Evolutionary conservation across 495 filamentous ascomycete species (phyloP).

Genomic region (Sordaria brevicollis): DNA sequence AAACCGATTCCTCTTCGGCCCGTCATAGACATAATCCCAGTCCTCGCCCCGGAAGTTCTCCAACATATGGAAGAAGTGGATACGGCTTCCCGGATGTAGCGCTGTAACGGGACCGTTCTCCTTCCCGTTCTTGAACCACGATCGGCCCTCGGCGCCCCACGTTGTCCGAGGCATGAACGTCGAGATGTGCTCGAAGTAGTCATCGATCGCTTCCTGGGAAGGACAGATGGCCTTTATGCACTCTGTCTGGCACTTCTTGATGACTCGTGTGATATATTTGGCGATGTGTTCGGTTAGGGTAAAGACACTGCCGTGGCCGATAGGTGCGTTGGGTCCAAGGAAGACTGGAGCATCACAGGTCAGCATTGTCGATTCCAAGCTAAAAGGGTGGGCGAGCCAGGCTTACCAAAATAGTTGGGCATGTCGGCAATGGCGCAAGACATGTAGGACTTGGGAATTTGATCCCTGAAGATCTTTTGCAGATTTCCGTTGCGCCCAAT

Average conservation of each 20-base stretch:
- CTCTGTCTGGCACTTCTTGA: conserved; percentile 37
- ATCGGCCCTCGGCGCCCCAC: conserved; percentile 33
- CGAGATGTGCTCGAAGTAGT: conserved; percentile 34
- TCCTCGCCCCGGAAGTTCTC: conserved; percentile 37
- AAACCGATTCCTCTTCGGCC: conserved; percentile 27
- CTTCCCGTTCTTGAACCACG: conserved; percentile 40
- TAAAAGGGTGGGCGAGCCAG: background rate
- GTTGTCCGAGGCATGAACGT: conserved; percentile 38
- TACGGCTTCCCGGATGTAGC: conserved; percentile 38
- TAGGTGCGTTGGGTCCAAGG: conserved; percentile 39
- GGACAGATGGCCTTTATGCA: conserved; percentile 30
- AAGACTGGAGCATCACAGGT: conserved; percentile 22
- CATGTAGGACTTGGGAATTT: conserved; percentile 34
- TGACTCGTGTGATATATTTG: conserved; percentile 31
- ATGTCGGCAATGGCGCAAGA: conserved; percentile 33
- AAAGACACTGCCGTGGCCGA: conserved; percentile 40
- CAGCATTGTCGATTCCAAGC: background rate
- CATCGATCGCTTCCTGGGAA: conserved; percentile 30
- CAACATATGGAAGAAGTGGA: conserved; percentile 45
- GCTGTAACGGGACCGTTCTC: conserved; percentile 37
- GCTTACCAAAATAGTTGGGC: conserved; percentile 41
- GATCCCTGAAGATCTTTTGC: conserved; percentile 28
- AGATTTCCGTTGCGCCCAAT: conserved; percentile 42
- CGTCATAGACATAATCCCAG: conserved; percentile 35
- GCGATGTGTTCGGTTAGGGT: conserved; percentile 37